Evolutionary conservation across 495 filamentous ascomycete genomes (phyloP).

Genomic region (Hypoxylon fuscum): DNA sequence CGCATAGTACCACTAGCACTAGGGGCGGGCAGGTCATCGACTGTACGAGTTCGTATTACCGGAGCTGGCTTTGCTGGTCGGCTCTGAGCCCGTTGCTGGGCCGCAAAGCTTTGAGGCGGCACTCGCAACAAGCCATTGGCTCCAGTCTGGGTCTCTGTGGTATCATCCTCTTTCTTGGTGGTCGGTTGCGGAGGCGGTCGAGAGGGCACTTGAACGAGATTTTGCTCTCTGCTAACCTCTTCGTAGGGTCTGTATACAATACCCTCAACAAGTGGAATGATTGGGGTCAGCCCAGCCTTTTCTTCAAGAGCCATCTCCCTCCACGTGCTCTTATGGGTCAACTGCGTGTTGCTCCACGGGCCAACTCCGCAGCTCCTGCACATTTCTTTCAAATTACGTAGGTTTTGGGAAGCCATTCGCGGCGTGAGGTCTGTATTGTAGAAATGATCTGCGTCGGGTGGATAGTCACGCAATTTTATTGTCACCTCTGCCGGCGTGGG

Average conservation of each 20-base stretch:
- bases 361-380: slow-evolving; percentile 59
- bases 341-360: slow-evolving; percentile 52
- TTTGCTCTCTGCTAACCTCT: slow-evolving; percentile 45
- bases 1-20: slow-evolving; percentile 45
- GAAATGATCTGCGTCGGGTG: slow-evolving; percentile 56
- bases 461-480: slow-evolving; percentile 56
- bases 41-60: slow-evolving; percentile 35
- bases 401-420: slow-evolving; percentile 42
- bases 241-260: slow-evolving; percentile 72
- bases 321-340: slow-evolving; percentile 67
- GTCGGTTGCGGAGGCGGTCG: slow-evolving; percentile 31
- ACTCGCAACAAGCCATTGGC: slow-evolving; percentile 51
- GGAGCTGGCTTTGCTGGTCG: slow-evolving; percentile 44
- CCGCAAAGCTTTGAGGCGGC: slow-evolving; percentile 65
- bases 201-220: slow-evolving; percentile 38
- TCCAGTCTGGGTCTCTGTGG: slow-evolving; percentile 45
- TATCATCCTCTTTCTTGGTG: slow-evolving; percentile 38
- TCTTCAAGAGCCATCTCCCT: slow-evolving; percentile 76
- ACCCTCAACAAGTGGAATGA: slow-evolving; percentile 72
- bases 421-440: slow-evolving; percentile 46
- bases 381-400: slow-evolving; percentile 52
- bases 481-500: slow-evolving; percentile 61
- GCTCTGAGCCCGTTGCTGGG: slow-evolving; percentile 62
- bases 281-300: slow-evolving; percentile 71
- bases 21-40: slow-evolving; percentile 34